Evolutionary conservation across 345 rosid species (phyloP).

Genomic region (Boechera divaricarpa): DNA sequence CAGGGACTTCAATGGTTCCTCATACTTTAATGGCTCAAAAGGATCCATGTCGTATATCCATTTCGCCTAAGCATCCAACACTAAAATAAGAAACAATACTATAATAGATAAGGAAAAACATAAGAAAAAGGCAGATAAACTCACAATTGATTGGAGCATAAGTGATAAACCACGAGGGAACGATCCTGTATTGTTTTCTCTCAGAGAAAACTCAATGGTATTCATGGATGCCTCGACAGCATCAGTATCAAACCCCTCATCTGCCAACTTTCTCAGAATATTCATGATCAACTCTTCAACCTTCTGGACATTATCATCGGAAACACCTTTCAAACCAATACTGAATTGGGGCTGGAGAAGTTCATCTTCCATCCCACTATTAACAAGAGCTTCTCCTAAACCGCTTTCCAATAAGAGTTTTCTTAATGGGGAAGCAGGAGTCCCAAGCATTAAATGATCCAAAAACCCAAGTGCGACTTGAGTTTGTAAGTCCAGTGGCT

Average conservation of each 20-base stretch:
- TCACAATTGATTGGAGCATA: slow-evolving; percentile 84
- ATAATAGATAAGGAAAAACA: background rate
- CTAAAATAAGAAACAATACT: slow-evolving; percentile 7
- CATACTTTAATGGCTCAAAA: slow-evolving; percentile 87
- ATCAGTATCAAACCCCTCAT: slow-evolving; percentile 82
- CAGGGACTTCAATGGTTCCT: slow-evolving; percentile 72
- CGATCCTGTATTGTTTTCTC: slow-evolving; percentile 91
- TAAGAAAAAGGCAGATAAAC: slow-evolving; percentile 18
- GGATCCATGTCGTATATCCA: slow-evolving; percentile 99
- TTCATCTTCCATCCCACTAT: slow-evolving; percentile 91
- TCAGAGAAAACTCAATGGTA: slow-evolving; percentile 87
- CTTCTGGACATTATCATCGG: slow-evolving; percentile 66
- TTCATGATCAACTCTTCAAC: slow-evolving; percentile 72
- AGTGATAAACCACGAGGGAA: slow-evolving; percentile 90
- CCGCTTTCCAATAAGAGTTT: slow-evolving; percentile 89
- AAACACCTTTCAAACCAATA: slow-evolving; percentile 88
- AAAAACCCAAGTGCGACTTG: slow-evolving; percentile 83
- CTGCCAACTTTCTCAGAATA: slow-evolving; percentile 74
- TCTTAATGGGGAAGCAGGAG: slow-evolving; percentile 92
- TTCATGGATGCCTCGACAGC: slow-evolving; percentile 98
- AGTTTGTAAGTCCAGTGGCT: slow-evolving; percentile 83
- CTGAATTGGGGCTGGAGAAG: slow-evolving; percentile 94
- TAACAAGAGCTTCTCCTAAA: slow-evolving; percentile 88
- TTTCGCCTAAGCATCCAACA: slow-evolving; percentile 61
- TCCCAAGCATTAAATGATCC: slow-evolving; percentile 93